Evolutionary conservation across 257 asterid genomes (phyloP).

Genomic region (Verbena officinalis): DNA sequence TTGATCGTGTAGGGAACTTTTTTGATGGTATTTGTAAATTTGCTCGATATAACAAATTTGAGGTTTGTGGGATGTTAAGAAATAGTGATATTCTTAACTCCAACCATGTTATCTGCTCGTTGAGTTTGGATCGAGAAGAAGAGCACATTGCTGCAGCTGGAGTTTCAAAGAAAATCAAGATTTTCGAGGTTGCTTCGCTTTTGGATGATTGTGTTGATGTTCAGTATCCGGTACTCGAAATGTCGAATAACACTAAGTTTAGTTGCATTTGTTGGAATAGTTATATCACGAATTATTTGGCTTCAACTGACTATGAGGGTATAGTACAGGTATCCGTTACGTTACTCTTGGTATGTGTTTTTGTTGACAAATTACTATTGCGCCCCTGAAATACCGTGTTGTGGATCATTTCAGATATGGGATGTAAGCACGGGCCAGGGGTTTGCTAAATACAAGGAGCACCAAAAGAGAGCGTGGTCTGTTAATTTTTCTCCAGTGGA

Average conservation of each 20-base stretch:
- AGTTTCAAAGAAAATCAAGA: constrained; percentile 56
- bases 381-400: neutral
- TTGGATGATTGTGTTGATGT: constrained; percentile 45
- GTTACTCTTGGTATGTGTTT: no score
- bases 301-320: constrained; percentile 57
- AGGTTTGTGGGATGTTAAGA: constrained; percentile 48
- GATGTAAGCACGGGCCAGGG: constrained; percentile 52
- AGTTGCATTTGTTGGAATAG: constrained; percentile 64
- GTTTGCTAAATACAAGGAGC: constrained; percentile 37
- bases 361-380: neutral
- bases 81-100: constrained; percentile 42
- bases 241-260: constrained; percentile 46
- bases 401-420: constrained; percentile 46
- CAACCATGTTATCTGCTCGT: constrained; percentile 46
- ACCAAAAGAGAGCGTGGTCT: constrained; percentile 59
- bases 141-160: constrained; percentile 59
- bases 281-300: constrained; percentile 52
- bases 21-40: constrained; percentile 56
- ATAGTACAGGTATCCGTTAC: constrained; percentile 46
- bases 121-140: constrained; percentile 56
- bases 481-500: constrained; percentile 63
- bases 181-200: constrained; percentile 48
- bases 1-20: constrained; percentile 39
- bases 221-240: constrained; percentile 58
- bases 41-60: constrained; percentile 49